These are phyloP conservation scores for Eucalyptus viminalis DNA, from an alignment of 345 rosid genomes.

Conservation along the genomic window DNA sequence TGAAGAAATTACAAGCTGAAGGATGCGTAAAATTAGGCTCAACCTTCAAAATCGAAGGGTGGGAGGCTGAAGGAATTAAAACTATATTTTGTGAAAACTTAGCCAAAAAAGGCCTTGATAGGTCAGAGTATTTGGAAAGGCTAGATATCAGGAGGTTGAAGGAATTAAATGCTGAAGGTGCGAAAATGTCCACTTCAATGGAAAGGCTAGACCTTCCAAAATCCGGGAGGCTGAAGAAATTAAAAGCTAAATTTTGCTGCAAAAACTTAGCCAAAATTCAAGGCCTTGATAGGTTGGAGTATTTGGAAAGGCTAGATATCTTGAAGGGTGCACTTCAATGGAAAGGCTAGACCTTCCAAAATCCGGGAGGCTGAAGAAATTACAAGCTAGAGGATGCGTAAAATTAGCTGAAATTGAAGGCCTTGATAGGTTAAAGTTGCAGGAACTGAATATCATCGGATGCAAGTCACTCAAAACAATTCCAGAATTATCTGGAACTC, in stretches of 20 bases:
- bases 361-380: too few species aligned
- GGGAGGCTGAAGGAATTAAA: too few species aligned
- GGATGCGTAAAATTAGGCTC: too few species aligned
- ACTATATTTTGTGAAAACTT: too few species aligned
- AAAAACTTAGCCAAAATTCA: too few species aligned
- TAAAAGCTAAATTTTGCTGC: fast-evolving
- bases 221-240: neutral
- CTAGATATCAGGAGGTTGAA: fast-evolving
- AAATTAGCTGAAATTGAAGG: neutral
- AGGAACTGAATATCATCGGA: neutral
- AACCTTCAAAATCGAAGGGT: too few species aligned
- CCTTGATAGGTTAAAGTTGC: neutral
- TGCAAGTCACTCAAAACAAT: neutral
- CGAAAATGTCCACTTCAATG: fast-evolving
- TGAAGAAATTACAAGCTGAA: too few species aligned
- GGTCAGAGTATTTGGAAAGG: neutral
- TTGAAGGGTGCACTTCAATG: too few species aligned
- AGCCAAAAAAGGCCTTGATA: neutral
- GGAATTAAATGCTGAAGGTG: too few species aligned
- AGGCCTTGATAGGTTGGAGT: too few species aligned
- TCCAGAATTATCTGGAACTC: neutral
- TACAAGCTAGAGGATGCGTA: fast-evolving
- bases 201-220: neutral
- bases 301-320: too few species aligned
- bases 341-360: too few species aligned